These are phyloP conservation scores for Suhomyces faveliae DNA, from an alignment of 805 yeast genomes.

Conservation along the genomic window DNA sequence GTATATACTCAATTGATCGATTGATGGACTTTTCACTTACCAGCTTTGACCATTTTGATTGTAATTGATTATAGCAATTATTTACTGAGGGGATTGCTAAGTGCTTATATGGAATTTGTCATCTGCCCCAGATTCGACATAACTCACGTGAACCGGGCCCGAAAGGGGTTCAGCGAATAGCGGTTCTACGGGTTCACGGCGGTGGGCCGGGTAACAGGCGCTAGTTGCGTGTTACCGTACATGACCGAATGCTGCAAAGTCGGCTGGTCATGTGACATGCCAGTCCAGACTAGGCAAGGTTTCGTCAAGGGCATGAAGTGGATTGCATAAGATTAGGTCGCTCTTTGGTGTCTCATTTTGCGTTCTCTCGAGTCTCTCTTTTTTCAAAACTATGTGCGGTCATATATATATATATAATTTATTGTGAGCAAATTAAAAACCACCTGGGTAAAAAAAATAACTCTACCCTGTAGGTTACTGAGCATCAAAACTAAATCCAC, in stretches of 20 bases:
- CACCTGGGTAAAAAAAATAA: constrained; percentile 7
- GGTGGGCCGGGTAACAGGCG: background rate
- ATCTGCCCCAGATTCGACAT: background rate
- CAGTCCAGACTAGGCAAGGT: too few relatives aligned
- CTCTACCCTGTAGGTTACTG: constrained; percentile 6
- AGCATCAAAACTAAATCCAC: background rate
- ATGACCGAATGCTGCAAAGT: background rate
- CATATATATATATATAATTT: constrained; percentile 1
- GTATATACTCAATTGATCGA: constrained; percentile 1
- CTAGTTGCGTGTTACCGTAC: background rate
- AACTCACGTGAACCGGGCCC: background rate
- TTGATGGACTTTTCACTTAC: constrained; percentile 37
- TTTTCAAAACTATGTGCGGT: too few relatives aligned
- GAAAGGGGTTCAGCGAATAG: background rate
- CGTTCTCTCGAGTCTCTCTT: too few relatives aligned
- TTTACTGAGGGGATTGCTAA: background rate
- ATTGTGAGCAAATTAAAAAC: constrained; percentile 6
- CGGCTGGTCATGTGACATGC: background rate
- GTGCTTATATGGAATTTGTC: background rate
- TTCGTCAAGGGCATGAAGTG: too few relatives aligned
- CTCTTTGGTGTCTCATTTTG: too few relatives aligned
- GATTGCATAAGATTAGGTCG: too few relatives aligned
- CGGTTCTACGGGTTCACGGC: background rate
- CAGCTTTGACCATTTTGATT: constrained; percentile 59
- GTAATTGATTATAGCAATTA: background rate